Conservation (phyloP, 2,329 filamentous ascomycete species). For the Diaporthe nobilis region DNA sequence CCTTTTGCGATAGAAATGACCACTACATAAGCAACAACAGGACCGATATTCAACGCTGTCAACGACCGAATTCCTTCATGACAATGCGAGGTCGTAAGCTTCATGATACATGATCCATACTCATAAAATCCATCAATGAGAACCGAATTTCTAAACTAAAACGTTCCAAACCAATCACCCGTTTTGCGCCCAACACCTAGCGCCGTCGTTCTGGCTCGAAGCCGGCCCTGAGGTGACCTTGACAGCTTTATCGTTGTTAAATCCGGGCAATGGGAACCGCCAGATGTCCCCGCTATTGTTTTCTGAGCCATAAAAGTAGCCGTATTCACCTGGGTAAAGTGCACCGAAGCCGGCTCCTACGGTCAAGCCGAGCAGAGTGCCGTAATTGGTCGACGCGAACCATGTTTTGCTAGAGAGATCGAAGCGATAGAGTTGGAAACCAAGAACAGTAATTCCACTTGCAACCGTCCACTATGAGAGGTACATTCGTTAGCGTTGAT, state of each 20-base stretch:
- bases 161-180: background rate
- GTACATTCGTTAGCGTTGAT: background rate
- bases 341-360: background rate
- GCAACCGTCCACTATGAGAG: constrained; percentile 10
- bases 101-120: constrained; percentile 3
- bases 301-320: constrained; percentile 21
- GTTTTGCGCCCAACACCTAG: constrained; percentile 19
- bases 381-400: constrained; percentile 18
- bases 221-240: background rate
- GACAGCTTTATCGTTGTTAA: background rate
- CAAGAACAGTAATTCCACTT: background rate
- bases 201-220: constrained; percentile 10
- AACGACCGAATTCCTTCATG: background rate
- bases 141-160: background rate
- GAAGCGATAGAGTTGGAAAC: constrained; percentile 23
- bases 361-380: constrained; percentile 3
- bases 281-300: background rate
- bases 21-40: background rate
- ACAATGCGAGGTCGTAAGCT: constrained; percentile 10
- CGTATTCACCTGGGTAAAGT: constrained; percentile 10
- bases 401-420: background rate
- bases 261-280: constrained; percentile 16
- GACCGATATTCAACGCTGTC: background rate
- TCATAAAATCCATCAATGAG: background rate
- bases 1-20: background rate